Evolutionary conservation across 2,329 filamentous ascomycete species (phyloP), one percentile per base, ranked within the genome.

Genomic region (Colletotrichum sidae): DNA sequence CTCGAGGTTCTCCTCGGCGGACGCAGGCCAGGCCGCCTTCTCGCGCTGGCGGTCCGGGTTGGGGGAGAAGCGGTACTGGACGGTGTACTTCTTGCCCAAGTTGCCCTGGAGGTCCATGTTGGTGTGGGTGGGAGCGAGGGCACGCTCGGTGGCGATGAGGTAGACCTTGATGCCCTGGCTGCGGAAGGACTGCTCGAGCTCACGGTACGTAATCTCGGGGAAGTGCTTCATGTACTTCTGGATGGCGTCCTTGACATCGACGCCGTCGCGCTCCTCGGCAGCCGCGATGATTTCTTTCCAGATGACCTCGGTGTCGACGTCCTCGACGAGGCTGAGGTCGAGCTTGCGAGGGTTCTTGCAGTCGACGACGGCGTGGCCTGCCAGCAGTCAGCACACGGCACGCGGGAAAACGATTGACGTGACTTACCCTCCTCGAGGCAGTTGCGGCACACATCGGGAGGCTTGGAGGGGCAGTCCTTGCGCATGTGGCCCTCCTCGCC

Each of bases 51-150:
- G 85, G 17, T 79, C 75, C 0, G 90, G 85, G 69, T 86, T 86
- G 38, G 83, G 76, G 2, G 81, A 82, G 69, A 89, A 88, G 53
- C 90, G 86, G 72, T 89, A 88, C 0, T 86, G 86, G 54, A 92
- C 80, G 1, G 84, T 84, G 70, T 85, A 92, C 73, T 88, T 88
- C 75, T 88, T 88, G 62, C 84, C 84, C 17, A 90, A 79, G 67
- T 90, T 86, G 6, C 90, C 90, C 71, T 92, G 89, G 2, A 92
- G 79, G 68, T 92, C 89, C 86, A 92, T 90, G 76, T 91, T 90
- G 66, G 88, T 91, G 69, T 89, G 84, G 6, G 88, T 87, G 1
- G 78, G 72, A 0, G 81, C 73, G 37, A 91, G 75, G 39, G 84
- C 77, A 69, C 86, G 84, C 79, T 91, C 85, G 6, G 86, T 75